Evolutionary conservation across 108 stramenopile genomes (phyloP), one percentile per base, ranked within the genome.

Genomic region (Skeletonema menzelii): DNA sequence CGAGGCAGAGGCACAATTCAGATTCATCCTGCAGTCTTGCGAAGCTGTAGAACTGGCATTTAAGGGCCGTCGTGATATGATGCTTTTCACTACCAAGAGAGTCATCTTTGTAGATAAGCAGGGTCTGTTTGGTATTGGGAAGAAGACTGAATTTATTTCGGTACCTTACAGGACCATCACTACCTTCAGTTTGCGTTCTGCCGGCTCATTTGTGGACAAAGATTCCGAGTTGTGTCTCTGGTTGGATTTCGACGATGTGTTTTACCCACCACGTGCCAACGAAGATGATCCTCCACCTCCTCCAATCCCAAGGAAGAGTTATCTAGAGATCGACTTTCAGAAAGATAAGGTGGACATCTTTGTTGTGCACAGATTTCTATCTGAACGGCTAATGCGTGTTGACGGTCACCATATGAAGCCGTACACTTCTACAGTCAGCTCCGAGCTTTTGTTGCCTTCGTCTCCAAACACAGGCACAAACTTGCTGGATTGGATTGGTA

Each of bases 31-130:
- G 1, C 81, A 85, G 57, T 70, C 59, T 1, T 84, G 82, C 56
- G 89, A 90, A 63, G 67, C 69, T n/a, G 82, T 90, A 1, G 87
- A 90, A 46, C 55, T 88, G 37, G 87, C 86, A 22, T 90, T 88
- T 49, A 75, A 69, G 56, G 86, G 86, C 11, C 76, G 81, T 12
- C 73, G 87, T 40, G 89, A 86, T 46, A 67, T 87, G 49, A 69
- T 85, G 10, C 46, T 90, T 35, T 76, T 86, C 28, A 89, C 86
- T n/a, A 76, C 75, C n/a, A 71, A 76, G 63, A 74, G 89, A 12
- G 19, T 88, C 2, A 67, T 90, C 8, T 73, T 82, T 35, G 85
- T 90, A 24, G 87, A 90, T 58, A 69, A 72, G 20, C 79, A 91
- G 61, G 90, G 90, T 15, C 70, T 86, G 27, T 19, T 81, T 27